Base-by-base conservation (phyloP, 73 alveolate genomes). In the Halteria grandinella region DNA sequence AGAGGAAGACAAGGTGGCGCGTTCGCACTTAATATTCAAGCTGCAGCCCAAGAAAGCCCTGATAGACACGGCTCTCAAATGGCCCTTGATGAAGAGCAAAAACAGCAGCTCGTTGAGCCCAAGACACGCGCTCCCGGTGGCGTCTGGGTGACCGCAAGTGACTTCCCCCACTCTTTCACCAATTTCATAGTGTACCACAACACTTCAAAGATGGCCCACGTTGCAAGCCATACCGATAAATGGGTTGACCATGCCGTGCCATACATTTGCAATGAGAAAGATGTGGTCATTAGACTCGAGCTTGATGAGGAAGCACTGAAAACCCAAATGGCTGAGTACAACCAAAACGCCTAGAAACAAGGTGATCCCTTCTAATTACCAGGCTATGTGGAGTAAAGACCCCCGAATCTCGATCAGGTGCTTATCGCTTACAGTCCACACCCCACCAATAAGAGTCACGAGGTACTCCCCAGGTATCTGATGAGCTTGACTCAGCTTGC, bases 101-200 rank as follows among this genome's bases (percentile, higher is more conserved):
- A 69, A 43, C 45, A 25, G 51, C 34, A 55, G 44, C 64, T 31
- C 23, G 27, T 55, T 0, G 94, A 14, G 27, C 98, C 98, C 11
- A 49, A 71, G 69, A 69, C 89, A 12, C 86, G 96, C 74, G 91
- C 93, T 36, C 83, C 88, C 47, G 98, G 98, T 0, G 98, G 98
- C 0, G 82, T 89, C 32, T 92, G 98, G 96, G 64, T 92, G 24
- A 64, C 62, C 36, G 87, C 89, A 14, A 40, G 58, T 33, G 98
- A 92, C 37, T 90, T 92, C 62, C 88, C 93, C 0, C 71, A 62
- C 25, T 55, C 88, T 33, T 89, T 92, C 85, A 79, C 85, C 14
- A 66, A 85, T 18, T 27, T 83, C 80, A 48, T 89, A 28, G 75
- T 92, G 44, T 87, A 83, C 72, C 93, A 89, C 73, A 87, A 92